Percentiles rank a stretch among this genome's conserved stretches.
Conservation (phyloP, 345 rosid species). For the Microcos paniculata region DNA sequence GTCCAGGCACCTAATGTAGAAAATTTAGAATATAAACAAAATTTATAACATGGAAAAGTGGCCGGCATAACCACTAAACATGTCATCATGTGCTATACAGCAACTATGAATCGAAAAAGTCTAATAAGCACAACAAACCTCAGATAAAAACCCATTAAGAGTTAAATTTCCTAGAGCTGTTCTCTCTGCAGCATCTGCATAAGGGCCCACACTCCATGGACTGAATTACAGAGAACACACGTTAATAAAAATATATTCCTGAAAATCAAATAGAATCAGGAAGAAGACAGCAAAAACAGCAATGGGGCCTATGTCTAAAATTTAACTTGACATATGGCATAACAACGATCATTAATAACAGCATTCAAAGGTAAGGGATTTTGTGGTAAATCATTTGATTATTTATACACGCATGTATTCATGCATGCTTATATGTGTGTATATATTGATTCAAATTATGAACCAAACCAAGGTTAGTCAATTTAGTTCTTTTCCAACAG, state of each 20-base stretch:
- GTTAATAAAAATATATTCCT: not conserved
- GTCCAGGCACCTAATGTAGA: not conserved
- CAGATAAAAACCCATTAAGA: slow-evolving; percentile 62
- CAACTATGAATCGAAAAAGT: not conserved
- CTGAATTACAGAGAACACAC: slow-evolving; percentile 39
- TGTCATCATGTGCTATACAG: not conserved
- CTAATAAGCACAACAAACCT: slow-evolving; percentile 43
- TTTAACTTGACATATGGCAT: not conserved
- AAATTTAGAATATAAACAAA: slow-evolving; percentile 4
- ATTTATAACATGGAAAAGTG: not conserved
- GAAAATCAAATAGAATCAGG: not conserved
- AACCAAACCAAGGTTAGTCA: not conserved
- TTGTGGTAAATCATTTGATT: not conserved
- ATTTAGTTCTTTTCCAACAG: not conserved
- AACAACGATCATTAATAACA: not conserved
- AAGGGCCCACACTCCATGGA: slow-evolving; percentile 71
- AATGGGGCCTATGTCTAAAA: not conserved
- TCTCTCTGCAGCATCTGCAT: slow-evolving; percentile 66
- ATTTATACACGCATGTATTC: not conserved
- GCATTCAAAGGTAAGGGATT: not conserved
- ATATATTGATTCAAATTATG: not conserved
- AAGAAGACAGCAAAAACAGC: not conserved
- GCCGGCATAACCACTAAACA: not conserved
- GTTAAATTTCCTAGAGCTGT: slow-evolving; percentile 60
- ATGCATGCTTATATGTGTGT: not conserved